A percentile compares a stretch with the other conserved stretches of the same genome.
Conservation (phyloP, 1,284 basidiomycete genomes). For the Meripilus lineatus region DNA sequence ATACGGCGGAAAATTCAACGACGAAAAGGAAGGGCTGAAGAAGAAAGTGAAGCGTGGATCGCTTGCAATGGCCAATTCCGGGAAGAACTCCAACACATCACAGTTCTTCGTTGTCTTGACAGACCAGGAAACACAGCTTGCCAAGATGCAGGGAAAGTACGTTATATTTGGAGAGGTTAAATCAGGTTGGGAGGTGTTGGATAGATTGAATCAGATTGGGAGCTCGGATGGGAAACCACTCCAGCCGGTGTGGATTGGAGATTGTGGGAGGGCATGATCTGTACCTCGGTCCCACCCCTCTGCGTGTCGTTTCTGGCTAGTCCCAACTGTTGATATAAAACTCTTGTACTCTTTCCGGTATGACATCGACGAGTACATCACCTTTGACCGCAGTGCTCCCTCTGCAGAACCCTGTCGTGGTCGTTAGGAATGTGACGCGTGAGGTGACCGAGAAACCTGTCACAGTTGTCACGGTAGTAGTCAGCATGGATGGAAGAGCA, state of each 20-base stretch:
- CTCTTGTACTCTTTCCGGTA: no score
- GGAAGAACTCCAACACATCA: slow-evolving; percentile 41
- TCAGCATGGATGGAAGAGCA: no score
- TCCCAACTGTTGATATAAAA: no score
- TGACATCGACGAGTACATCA: no score
- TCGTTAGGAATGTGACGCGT: no score
- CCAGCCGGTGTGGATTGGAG: slow-evolving; percentile 40
- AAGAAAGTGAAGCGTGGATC: slow-evolving; percentile 34
- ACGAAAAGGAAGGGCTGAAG: slow-evolving; percentile 43
- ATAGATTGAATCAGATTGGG: slow-evolving; percentile 31
- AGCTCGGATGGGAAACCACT: slow-evolving; percentile 33
- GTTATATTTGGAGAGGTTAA: slow-evolving; percentile 39
- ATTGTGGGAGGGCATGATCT: slow-evolving; percentile 30
- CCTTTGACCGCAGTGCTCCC: no score
- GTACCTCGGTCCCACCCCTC: no score
- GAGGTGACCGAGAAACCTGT: no score
- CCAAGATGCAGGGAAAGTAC: slow-evolving; percentile 44
- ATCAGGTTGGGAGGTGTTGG: slow-evolving; percentile 31
- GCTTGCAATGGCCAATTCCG: slow-evolving; percentile 45
- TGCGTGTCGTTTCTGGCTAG: no score
- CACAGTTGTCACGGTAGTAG: no score
- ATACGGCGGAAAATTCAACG: slow-evolving; percentile 46
- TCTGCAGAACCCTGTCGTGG: no score
- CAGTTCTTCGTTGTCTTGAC: slow-evolving; percentile 48
- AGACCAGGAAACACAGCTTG: slow-evolving; percentile 33